phyloP scores from a whole-genome alignment of 345 rosid genomes.

The sweet orange (Citrus sinensis) region DVS_A1.0 CM039162.1:21539001-21539500 shows the following conservation, averaged over 20 bases:
- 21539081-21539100: slow-evolving; percentile 44
- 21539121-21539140: slow-evolving; percentile 64
- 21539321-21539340: too few relatives aligned
- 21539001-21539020: not conserved
- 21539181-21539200: slow-evolving; percentile 57
- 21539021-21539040: slow-evolving; percentile 58
- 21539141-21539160: slow-evolving; percentile 78
- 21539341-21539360: too few relatives aligned
- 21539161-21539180: slow-evolving; percentile 75
- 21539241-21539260: slow-evolving; percentile 16
- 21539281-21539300: too few relatives aligned
- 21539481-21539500: too few relatives aligned
- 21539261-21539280: too few relatives aligned
- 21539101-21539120: slow-evolving; percentile 51
- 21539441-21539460: too few relatives aligned
- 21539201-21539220: slow-evolving; percentile 80
- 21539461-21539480: too few relatives aligned
- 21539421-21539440: too few relatives aligned
- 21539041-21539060: slow-evolving; percentile 47
- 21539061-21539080: slow-evolving; percentile 58
- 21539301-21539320: too few relatives aligned
- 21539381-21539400: too few relatives aligned
- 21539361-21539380: too few relatives aligned
- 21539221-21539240: slow-evolving; percentile 86
- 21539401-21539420: too few relatives aligned